phyloP scores from a whole-genome alignment of 2,329 filamentous ascomycete species.

The Penicillium digitatum region DNA sequence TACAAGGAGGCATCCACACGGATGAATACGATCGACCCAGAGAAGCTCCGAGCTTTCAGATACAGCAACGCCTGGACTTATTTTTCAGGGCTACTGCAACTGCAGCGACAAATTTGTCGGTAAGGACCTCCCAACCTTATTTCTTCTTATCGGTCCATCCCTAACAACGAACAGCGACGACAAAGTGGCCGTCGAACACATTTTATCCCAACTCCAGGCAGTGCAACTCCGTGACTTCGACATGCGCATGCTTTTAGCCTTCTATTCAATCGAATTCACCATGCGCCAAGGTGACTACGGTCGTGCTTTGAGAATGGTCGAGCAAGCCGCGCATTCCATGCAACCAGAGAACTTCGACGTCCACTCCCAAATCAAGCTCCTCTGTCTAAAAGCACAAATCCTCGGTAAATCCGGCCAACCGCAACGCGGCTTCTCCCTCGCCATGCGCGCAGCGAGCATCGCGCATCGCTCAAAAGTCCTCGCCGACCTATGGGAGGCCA shows the following conservation, averaged over 20 bases:
- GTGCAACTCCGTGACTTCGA: slow-evolving; percentile 55
- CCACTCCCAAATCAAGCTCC: slow-evolving; percentile 64
- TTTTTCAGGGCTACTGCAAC: slow-evolving; percentile 42
- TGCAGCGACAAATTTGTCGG: slow-evolving; percentile 43
- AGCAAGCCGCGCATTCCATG: slow-evolving; percentile 51
- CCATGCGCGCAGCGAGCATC: slow-evolving; percentile 69
- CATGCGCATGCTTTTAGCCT: slow-evolving; percentile 55
- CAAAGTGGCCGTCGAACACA: slow-evolving; percentile 53
- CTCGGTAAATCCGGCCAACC: slow-evolving; percentile 65
- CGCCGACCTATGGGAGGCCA: slow-evolving; percentile 67
- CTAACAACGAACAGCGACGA: slow-evolving; percentile 48
- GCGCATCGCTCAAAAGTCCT: slow-evolving; percentile 67
- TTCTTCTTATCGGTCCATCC: not conserved
- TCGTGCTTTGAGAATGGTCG: slow-evolving; percentile 53
- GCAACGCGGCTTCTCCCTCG: slow-evolving; percentile 71
- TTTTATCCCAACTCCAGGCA: slow-evolving; percentile 56
- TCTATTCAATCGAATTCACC: slow-evolving; percentile 58
- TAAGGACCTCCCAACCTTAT: slow-evolving; percentile 17
- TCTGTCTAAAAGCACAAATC: slow-evolving; percentile 69
- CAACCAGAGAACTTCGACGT: slow-evolving; percentile 58
- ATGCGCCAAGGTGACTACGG: slow-evolving; percentile 52
- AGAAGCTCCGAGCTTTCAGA: slow-evolving; percentile 68
- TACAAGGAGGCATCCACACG: slow-evolving; percentile 65
- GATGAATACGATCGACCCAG: slow-evolving; percentile 58
- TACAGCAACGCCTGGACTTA: slow-evolving; percentile 58